Evolutionary conservation across 306 rosid genomes (phyloP).

Genomic region (Herpetospermum pedunculosum): DNA sequence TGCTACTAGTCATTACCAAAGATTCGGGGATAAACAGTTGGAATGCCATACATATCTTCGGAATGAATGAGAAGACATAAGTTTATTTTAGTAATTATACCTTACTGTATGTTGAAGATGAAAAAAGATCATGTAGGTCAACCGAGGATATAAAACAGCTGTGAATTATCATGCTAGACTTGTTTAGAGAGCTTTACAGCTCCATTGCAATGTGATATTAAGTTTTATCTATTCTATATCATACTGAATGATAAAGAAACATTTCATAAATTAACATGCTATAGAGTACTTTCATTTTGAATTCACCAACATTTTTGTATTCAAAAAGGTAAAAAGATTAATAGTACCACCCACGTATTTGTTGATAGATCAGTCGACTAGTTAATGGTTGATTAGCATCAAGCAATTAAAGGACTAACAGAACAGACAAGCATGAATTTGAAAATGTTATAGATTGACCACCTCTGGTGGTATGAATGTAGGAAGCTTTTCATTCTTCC

Average conservation of each 20-base stretch:
- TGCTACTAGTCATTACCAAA: not conserved
- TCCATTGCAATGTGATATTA: not conserved
- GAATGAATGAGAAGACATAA: not conserved
- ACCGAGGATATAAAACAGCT: not conserved
- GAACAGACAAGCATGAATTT: slow-evolving; percentile 3
- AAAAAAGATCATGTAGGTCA: not conserved
- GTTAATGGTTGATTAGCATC: not conserved
- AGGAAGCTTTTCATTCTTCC: slow-evolving; percentile 57
- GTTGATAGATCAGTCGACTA: not conserved
- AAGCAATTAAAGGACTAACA: not conserved
- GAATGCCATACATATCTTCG: not conserved
- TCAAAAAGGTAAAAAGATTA: not conserved
- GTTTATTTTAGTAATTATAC: not conserved
- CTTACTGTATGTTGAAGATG: not conserved
- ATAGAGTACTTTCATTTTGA: not conserved
- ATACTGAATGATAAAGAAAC: not conserved
- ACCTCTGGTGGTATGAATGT: slow-evolving; percentile 83
- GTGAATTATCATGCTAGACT: not conserved
- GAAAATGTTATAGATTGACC: not conserved
- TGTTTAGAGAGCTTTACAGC: not conserved
- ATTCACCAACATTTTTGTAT: not conserved
- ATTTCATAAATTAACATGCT: not conserved
- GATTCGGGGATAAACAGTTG: not conserved
- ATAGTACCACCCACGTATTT: not conserved
- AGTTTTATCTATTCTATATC: not conserved